Base-by-base conservation (phyloP, 306 rosid genomes). In the Trichosanthes cucumerina region DNA sequence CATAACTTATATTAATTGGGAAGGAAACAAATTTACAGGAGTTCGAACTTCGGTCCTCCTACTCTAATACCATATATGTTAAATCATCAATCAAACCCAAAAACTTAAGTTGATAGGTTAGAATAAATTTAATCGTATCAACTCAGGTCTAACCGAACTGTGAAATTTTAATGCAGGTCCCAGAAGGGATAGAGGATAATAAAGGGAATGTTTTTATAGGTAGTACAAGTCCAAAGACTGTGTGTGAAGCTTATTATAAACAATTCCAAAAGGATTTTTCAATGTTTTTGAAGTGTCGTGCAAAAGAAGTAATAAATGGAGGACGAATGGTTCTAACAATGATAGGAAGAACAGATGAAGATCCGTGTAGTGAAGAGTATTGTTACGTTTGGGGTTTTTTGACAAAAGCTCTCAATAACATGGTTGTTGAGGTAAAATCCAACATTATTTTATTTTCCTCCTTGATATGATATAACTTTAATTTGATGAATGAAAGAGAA, bases 341-440 rank as follows among this genome's bases (percentile, higher is more conserved):
- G 3, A 2, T 79, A 2, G 88, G 88, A 9, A 82, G 84, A 77
- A 78, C 43, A 9, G 13, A 26, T 39, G 10, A 52, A 14, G 57
- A 83, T 39, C 73, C 79, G 0, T 12, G 15, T 8, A 34, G n/a
- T n/a, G n/a, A n/a, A n/a, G n/a, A n/a, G n/a, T n/a, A 5, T 2
- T 36, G 13, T 1, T 34, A 31, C 46, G 9, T 63, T 28, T 47
- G 18, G 21, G 85, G 24, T 6, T 3, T 76, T 4, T 12, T 88
- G 14, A 83, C 84, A n/a, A 47, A 26, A 47, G 85, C 82, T 62
- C 83, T 90, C 9, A 57, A 78, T 28, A 81, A 84, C 53, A 81
- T 90, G 90, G 85, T 73, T 77, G 39, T 18, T 34, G 89, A 90
- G 87, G 94, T 88, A 52, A 26, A 57, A n/a, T n/a, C n/a, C n/a